Evolutionary conservation across 495 filamentous ascomycete species (phyloP), one percentile per base, ranked within the genome.

Genomic region (Alectoria sarmentosa): DNA sequence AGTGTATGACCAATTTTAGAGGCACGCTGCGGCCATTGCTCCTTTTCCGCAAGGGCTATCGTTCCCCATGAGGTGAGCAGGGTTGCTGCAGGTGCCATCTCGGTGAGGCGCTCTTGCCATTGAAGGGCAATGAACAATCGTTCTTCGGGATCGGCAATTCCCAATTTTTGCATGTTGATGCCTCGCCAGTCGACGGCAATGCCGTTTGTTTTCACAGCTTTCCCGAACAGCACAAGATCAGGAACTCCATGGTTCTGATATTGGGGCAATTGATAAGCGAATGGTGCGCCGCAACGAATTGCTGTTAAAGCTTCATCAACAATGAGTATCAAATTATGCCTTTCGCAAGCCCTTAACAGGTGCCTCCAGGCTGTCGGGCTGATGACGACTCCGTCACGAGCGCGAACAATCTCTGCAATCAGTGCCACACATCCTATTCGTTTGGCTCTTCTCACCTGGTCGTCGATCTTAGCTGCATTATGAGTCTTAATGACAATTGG

Each of bases 141-240:
- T 36, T 68, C 63, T 3, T 67, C 69, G 5, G 38, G 9, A 15
- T 63, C 39, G 0, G 38, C 44, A 30, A 70, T 62, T 15, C 56
- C 56, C 38, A 71, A 34, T 26, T 67, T 67, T 38, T 66, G 37
- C 3, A 69, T 70, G 13, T 64, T 70, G 15, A 68, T 36, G 15
- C 68, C 70, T 17, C 57, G 65, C 60, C 69, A 71, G 36, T 63
- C 59, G 14, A 71, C 63, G 21, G 70, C 70, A 34, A 70, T 70
- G 23, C 70, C 70, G 46, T 67, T 70, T 19, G 65, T 67, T 28
- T 61, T 65, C 10, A 71, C 60, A 13, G 68, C 68, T 37, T 71
- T 71, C 5, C 70, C 70, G n/a, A 71, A 71, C 26, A 71, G 65
- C 28, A 71, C 70, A 13, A 71, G 38, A 36, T 71, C 70, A 11